Base-by-base conservation (phyloP, 805 yeast genomes). In the Yamadazyma paraphyllophila region DNA sequence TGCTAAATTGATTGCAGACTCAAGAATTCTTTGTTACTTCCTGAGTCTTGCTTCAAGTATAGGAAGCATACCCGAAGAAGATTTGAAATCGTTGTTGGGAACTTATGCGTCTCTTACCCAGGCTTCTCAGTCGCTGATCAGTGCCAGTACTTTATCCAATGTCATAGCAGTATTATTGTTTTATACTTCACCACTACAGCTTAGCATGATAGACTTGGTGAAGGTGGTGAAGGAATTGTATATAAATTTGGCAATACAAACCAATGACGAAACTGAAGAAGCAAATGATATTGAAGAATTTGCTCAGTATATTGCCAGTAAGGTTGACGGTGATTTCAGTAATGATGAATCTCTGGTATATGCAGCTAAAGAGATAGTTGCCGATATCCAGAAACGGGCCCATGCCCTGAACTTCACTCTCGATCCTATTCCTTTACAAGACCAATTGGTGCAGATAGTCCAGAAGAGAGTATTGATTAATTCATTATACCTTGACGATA, bases 391-490 rank as follows among this genome's bases (percentile, higher is more conserved):
- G 9, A 20, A 12, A 2, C 36, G n/a, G n/a, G n/a, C 27, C 3
- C 12, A n/a, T 9, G 37, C 2, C 7, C 8, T 31, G 16, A 32
- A 35, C 8, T 43, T 36, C 20, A 17, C n/a, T 16, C 10, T 43
- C 3, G 40, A 20, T 7, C 7, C 9, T 7, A 12, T 29, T 12
- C 16, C 31, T 6, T 14, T 30, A 8, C 38, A 32, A 8, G 46
- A 41, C 8, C 34, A 30, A 45, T 57, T 42, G 54, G 58, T 41
- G 52, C 57, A 31, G 52, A 65, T 37, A 16, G 49, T 54, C 25
- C 51, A 50, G 36, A 46, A 58, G n/a, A 54, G 60, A 46, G 43
- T 56, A 13, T 35, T 44, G 17, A 51, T 53, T n/a, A 50, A 55
- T 36, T 53, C 66, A 2, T 46, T 31, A 7, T 63, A 58, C 39